Evolutionary conservation across 768 basidiomycete genomes (phyloP), one percentile per base, ranked within the genome.

Genomic region (Lactifluus subvellereus): DNA sequence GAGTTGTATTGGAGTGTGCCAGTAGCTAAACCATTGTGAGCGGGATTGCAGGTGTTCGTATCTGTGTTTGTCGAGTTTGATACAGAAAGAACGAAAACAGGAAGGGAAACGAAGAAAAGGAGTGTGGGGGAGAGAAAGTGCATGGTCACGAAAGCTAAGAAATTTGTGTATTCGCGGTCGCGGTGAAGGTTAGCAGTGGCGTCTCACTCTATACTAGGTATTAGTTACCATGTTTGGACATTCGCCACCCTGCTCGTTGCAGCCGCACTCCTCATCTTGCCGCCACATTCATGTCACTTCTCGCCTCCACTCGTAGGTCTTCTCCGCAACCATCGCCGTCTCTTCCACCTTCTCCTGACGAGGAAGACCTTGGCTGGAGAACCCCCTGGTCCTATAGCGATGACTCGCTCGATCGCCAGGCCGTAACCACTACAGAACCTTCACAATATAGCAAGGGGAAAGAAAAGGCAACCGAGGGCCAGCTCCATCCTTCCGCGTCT

Each of bases 1-100:
- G 82, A 80, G 74, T 80, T 83, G 74, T 93, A 88, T 71, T 90
- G 86, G 73, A 82, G 89, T n/a, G 91, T 91, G 64, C 87, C 87
- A 16, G 77, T 72, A 71, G 89, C 84, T 27, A 93, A 82, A 59
- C 86, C 82, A 71, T 84, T 89, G 74, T 88, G 77, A 43, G 71
- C 71, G 33, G 77, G 74, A 42, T 78, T 77, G 74, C 86, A 90
- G 54, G 75, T 66, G 13, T 77, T 73, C 61, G 79, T 82, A 49
- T 76, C 74, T 54, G 74, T 72, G 45, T 56, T 37, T 43, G 62
- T 51, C 1, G 63, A 47, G 56, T 73, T 77, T 57, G 87, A 83
- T 22, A 51, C 35, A 0, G 65, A 66, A 42, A 58, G 54, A 22
- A 56, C 61, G 10, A 63, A 50, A 51, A 61, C 43, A 66, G 50